These are phyloP conservation scores for Noccaea bulbosa DNA, from an alignment of 345 rosid species.

Conservation along the genomic window DNA sequence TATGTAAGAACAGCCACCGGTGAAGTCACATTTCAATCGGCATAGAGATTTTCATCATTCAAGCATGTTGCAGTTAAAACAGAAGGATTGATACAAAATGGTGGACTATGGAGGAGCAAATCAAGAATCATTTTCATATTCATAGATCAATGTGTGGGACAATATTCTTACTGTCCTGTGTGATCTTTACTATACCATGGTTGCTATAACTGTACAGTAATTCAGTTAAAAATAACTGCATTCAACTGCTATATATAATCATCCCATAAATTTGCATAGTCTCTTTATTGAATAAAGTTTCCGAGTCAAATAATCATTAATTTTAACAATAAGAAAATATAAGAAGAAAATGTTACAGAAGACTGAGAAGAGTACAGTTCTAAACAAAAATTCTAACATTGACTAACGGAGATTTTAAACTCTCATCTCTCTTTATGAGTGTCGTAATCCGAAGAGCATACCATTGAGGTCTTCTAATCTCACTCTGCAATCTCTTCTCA, in stretches of 20 bases:
- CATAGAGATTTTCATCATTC: conserved; percentile 43
- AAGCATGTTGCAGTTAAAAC: conserved; percentile 31
- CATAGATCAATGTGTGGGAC: conserved; percentile 35
- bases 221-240: conserved; percentile 39
- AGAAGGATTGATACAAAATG: conserved; percentile 33
- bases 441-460: conserved; percentile 27
- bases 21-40: conserved; percentile 77
- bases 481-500: conserved; percentile 20
- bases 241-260: conserved; percentile 25
- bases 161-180: conserved; percentile 35
- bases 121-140: neutral
- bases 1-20: conserved; percentile 70
- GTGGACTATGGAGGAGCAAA: conserved; percentile 28
- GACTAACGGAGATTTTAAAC: conserved; percentile 25
- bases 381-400: conserved; percentile 19
- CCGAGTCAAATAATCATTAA: conserved; percentile 27
- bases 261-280: conserved; percentile 19
- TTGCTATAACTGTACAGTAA: conserved; percentile 40
- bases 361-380: conserved; percentile 16
- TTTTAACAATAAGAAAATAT: conserved; percentile 1
- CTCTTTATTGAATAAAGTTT: conserved; percentile 27
- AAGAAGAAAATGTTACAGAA: conserved; percentile 20
- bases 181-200: conserved; percentile 37
- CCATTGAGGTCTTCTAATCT: conserved; percentile 30
- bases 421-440: conserved; percentile 33